These are phyloP conservation scores for Amaranthus cruentus DNA, from an alignment of 148 eudicot genomes.

Conservation along the genomic window DNA sequence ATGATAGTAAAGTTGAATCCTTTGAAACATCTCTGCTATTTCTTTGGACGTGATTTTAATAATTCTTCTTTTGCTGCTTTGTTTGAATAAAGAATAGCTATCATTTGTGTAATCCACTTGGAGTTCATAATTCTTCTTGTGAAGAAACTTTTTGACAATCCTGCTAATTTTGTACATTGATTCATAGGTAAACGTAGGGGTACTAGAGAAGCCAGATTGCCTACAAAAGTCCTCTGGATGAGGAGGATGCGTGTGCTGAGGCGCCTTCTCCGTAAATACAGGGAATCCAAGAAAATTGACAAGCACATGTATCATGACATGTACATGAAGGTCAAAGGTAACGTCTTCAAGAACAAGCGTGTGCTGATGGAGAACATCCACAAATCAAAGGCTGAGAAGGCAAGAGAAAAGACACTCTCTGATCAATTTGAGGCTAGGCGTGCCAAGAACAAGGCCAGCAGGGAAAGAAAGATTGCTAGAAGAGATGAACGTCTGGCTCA, in stretches of 20 bases:
- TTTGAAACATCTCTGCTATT: no score
- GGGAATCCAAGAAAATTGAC: conserved; percentile 53
- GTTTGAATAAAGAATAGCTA: no score
- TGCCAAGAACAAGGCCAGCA: conserved; percentile 67
- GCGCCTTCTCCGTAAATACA: conserved; percentile 50
- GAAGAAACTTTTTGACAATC: neutral
- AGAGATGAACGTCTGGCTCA: conserved; percentile 59
- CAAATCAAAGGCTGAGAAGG: conserved; percentile 65
- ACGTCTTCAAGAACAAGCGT: conserved; percentile 59
- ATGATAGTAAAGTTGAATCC: no score
- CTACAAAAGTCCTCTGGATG: conserved; percentile 58
- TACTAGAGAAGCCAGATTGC: conserved; percentile 57
- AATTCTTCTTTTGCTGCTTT: no score
- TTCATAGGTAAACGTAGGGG: conserved; percentile 49
- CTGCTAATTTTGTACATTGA: neutral
- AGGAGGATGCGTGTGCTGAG: conserved; percentile 63
- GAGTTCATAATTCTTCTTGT: neutral
- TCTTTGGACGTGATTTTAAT: no score
- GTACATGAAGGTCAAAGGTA: conserved; percentile 69
- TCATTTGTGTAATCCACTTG: neutral
- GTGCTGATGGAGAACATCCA: conserved; percentile 58
- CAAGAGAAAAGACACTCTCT: conserved; percentile 55
- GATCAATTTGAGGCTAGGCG: conserved; percentile 70
- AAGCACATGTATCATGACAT: conserved; percentile 68
- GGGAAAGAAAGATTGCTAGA: conserved; percentile 60